phyloP scores from a whole-genome alignment of 129 eudicot species.

The sunflower (Helianthus annuus) region HanXRQr2.0-SUNRISE NC_035433.2:32648613-32649112 shows the following conservation, averaged over 20 bases:
- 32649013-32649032: constrained; percentile 64
- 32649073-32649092: constrained; percentile 57
- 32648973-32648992: constrained; percentile 48
- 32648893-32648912: constrained; percentile 62
- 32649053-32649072: constrained; percentile 69
- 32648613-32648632: neutral
- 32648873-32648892: constrained; percentile 52
- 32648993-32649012: constrained; percentile 68
- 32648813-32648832: constrained; percentile 8
- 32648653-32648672: constrained; percentile 3
- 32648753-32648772: neutral
- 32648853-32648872: constrained; percentile 8
- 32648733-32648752: neutral
- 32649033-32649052: constrained; percentile 61
- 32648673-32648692: neutral
- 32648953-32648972: constrained; percentile 59
- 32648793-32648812: constrained; percentile 14
- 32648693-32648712: neutral
- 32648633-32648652: too few species aligned
- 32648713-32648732: neutral
- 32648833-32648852: constrained; percentile 18
- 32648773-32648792: constrained; percentile 1
- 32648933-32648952: constrained; percentile 67
- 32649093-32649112: constrained; percentile 64
- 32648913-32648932: constrained; percentile 65